Conservation (phyloP, 2,329 filamentous ascomycete genomes). For the Lecanicillium sp. region DNA sequence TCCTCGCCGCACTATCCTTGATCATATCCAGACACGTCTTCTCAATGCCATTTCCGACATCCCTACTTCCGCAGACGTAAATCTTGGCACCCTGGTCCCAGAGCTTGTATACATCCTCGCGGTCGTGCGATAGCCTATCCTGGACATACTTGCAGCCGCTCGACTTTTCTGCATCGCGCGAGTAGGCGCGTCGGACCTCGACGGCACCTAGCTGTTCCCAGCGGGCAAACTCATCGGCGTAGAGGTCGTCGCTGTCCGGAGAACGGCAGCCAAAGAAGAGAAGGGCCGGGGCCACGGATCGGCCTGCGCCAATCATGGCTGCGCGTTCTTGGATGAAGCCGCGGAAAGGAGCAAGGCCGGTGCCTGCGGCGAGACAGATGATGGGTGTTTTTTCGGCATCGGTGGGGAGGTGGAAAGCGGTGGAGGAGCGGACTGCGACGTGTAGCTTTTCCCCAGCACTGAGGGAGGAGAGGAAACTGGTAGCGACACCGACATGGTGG, state of each 20-base stretch:
- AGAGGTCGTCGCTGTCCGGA: slow-evolving; percentile 44
- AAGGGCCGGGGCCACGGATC: slow-evolving; percentile 44
- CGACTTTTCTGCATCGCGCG: slow-evolving; percentile 29
- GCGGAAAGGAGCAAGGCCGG: slow-evolving; percentile 54
- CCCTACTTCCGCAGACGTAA: slow-evolving; percentile 56
- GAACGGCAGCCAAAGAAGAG: slow-evolving; percentile 42
- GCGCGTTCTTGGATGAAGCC: slow-evolving; percentile 57
- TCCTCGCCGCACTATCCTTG: slow-evolving; percentile 21
- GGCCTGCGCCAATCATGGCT: slow-evolving; percentile 38
- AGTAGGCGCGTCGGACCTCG: slow-evolving; percentile 49
- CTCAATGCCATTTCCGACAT: slow-evolving; percentile 39
- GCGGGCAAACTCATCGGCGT: slow-evolving; percentile 45
- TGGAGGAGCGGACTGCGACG: slow-evolving; percentile 39
- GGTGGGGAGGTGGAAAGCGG: slow-evolving; percentile 39
- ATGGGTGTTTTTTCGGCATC: slow-evolving; percentile 37
- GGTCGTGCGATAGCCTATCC: slow-evolving; percentile 30
- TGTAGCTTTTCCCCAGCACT: slow-evolving; percentile 33
- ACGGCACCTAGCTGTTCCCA: slow-evolving; percentile 57
- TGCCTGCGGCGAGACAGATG: slow-evolving; percentile 43
- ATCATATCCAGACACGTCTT: slow-evolving; percentile 28
- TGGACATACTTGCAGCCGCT: slow-evolving; percentile 41
- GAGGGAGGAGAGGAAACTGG: slow-evolving; percentile 48
- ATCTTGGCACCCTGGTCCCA: slow-evolving; percentile 42
- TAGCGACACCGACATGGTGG: slow-evolving; percentile 50
- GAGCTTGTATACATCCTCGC: slow-evolving; percentile 25